These are phyloP conservation scores for Phytophthora cryptogea DNA, from an alignment of 352 stramenopile species.

Conservation along the genomic window DNA sequence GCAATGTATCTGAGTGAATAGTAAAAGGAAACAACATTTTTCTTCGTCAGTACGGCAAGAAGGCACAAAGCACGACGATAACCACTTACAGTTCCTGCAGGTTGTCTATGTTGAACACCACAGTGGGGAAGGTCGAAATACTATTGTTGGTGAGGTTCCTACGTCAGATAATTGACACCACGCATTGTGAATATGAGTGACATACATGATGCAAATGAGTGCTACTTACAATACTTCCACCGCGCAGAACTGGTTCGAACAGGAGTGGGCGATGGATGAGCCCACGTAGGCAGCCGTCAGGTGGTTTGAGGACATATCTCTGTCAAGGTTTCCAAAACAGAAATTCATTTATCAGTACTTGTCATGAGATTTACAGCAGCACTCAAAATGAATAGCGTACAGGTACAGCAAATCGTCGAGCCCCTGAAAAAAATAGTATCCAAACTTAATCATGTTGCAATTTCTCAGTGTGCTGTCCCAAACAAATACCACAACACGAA, in stretches of 20 bases:
- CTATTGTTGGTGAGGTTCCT: constrained; percentile 45
- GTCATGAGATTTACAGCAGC: neutral
- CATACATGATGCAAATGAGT: neutral
- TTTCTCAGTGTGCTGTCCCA: constrained; percentile 41
- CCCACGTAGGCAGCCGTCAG: constrained; percentile 42
- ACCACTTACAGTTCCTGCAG: constrained; percentile 34
- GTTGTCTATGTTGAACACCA: constrained; percentile 41
- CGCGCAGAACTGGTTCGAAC: constrained; percentile 34
- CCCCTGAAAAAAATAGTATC: constrained; percentile 35
- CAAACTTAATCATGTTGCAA: constrained; percentile 48
- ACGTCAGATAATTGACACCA: neutral
- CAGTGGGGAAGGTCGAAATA: constrained; percentile 32
- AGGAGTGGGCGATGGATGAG: constrained; percentile 27
- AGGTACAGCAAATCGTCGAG: constrained; percentile 32
- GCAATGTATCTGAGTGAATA: constrained; percentile 22
- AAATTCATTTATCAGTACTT: constrained; percentile 3
- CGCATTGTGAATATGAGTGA: neutral
- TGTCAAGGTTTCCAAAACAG: constrained; percentile 3
- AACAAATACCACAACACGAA: neutral
- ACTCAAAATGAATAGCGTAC: constrained; percentile 19
- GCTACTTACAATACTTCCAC: constrained; percentile 37
- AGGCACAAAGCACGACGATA: neutral
- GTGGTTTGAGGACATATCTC: constrained; percentile 48
- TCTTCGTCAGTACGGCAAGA: constrained; percentile 1
- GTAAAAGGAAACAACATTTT: neutral